Base-by-base conservation (phyloP, 1,139 yeast species). In the Yamadazyma spencermartinsiae region DNA sequence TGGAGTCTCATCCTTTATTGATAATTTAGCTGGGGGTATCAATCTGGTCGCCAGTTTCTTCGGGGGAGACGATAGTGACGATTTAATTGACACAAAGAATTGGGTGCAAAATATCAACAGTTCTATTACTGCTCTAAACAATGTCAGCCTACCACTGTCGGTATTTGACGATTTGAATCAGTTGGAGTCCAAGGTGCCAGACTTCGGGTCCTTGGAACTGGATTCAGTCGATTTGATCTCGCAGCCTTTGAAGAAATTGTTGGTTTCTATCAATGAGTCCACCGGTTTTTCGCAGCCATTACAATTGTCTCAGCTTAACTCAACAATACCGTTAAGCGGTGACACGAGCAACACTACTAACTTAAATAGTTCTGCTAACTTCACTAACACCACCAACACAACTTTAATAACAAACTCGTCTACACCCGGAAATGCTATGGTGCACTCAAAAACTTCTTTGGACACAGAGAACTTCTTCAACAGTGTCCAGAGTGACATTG, bases 111-210 rank as follows among this genome's bases (percentile, higher is more conserved):
- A 66, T 34, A 78, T 92, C 12, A 77, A 82, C 49, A 52, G 85
- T 21, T 81, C 94, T 0, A 69, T 87, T 2, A 56, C 63, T 3
- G 62, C 76, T 0, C 66, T 90, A 45, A 63, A 71, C 40, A 67
- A 82, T 43, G 59, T 92, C 38, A 56, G 74, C 11, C 84, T 92
- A 5, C 88, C 96, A 1, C 51, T 74, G 0, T 62, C 79, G 0
- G 76, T 87, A 28, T 74, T 83, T 46, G 54, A 57, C 1, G 74
- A 79, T 24, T 63, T 88, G 10, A 72, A 74, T 4, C 49, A 52
- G 1, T 55, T 86, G 27, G 62, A 66, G 24, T 37, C 43, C 15
- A 58, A 76, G 10, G 61, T 84, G 1, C 92, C 89, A 0, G 72
- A 76, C 1, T 84, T 88, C 53, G 68, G 71, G 1, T 51, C 58